Conservation (phyloP, 805 yeast species). For the Cephaloascus fragrans region DNA sequence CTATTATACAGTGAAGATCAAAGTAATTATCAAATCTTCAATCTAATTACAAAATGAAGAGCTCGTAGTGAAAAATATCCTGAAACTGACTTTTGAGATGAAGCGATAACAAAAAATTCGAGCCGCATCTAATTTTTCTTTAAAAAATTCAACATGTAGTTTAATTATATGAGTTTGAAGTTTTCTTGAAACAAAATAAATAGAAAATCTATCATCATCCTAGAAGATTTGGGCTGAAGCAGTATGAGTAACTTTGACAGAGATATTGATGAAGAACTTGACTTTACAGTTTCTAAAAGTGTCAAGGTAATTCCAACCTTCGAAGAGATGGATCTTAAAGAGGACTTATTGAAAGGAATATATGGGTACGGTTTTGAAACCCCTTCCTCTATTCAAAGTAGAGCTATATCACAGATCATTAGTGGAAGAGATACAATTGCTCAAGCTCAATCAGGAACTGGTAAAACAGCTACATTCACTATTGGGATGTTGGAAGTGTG, state of each 20-base stretch:
- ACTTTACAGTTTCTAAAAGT: constrained; percentile 54
- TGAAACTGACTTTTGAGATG: too few relatives aligned
- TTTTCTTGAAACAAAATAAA: too few relatives aligned
- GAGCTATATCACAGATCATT: constrained; percentile 93
- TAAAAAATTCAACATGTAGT: too few relatives aligned
- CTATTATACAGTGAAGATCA: too few relatives aligned
- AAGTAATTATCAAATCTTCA: too few relatives aligned
- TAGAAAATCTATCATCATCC: too few relatives aligned
- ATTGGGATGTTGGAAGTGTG: constrained; percentile 86
- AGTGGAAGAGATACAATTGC: constrained; percentile 94
- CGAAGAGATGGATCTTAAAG: constrained; percentile 31
- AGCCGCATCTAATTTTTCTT: too few relatives aligned
- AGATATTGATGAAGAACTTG: constrained; percentile 47
- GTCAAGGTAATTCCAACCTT: constrained; percentile 40
- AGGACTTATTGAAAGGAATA: constrained; percentile 39
- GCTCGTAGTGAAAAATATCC: too few relatives aligned
- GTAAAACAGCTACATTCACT: constrained; percentile 97
- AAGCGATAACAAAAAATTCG: too few relatives aligned
- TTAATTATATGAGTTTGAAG: too few relatives aligned
- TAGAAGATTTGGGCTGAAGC: too few relatives aligned
- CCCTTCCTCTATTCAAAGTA: constrained; percentile 95
- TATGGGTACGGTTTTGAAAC: constrained; percentile 90
- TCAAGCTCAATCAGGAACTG: constrained; percentile 99
- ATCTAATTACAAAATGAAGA: too few relatives aligned
- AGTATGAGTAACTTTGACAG: constrained; percentile 44